A percentile compares a stretch with the other conserved stretches of the same genome.
Evolutionary conservation across 352 stramenopile species (phyloP).

Genomic region (Lagenidium giganteum): DNA sequence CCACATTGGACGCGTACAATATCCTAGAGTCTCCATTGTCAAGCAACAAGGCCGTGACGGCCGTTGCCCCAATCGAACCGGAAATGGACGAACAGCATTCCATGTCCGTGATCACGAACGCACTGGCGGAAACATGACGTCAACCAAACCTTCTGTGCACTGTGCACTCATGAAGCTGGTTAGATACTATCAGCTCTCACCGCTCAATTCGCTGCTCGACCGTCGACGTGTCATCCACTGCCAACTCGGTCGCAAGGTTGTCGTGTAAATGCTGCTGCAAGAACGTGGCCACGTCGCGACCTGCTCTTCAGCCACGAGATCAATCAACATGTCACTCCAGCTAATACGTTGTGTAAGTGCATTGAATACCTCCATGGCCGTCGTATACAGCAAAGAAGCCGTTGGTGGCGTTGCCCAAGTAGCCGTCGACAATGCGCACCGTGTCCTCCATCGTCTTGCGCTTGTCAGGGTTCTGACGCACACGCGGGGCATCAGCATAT

Average conservation of each 20-base stretch:
- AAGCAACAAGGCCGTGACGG: constrained; percentile 46
- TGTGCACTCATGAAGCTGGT: constrained; percentile 2
- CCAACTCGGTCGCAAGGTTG: constrained; percentile 48
- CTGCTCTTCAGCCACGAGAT: constrained; percentile 23
- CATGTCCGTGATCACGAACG: constrained; percentile 73
- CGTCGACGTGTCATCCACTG: constrained; percentile 28
- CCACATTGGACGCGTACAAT: constrained; percentile 67
- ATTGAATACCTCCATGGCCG: constrained; percentile 63
- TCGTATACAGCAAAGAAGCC: constrained; percentile 81
- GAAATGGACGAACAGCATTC: constrained; percentile 57
- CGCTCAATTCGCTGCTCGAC: constrained; percentile 57
- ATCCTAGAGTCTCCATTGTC: constrained; percentile 26
- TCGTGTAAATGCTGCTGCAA: constrained; percentile 63
- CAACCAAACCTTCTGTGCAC: not conserved
- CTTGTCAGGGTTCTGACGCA: constrained; percentile 52
- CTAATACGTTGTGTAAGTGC: no score
- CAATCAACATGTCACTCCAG: no score
- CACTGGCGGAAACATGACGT: constrained; percentile 17
- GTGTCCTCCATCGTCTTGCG: constrained; percentile 85
- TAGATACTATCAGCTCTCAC: constrained; percentile 14
- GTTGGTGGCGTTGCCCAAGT: constrained; percentile 38
- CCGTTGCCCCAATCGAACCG: constrained; percentile 49
- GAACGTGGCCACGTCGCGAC: constrained; percentile 61
- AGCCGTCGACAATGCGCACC: constrained; percentile 66
- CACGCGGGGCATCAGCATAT: not conserved